A percentile compares a stretch with the other conserved stretches of the same genome.
phyloP scores from a whole-genome alignment of 352 stramenopile genomes.

The Phytophthora quininea region DNA sequence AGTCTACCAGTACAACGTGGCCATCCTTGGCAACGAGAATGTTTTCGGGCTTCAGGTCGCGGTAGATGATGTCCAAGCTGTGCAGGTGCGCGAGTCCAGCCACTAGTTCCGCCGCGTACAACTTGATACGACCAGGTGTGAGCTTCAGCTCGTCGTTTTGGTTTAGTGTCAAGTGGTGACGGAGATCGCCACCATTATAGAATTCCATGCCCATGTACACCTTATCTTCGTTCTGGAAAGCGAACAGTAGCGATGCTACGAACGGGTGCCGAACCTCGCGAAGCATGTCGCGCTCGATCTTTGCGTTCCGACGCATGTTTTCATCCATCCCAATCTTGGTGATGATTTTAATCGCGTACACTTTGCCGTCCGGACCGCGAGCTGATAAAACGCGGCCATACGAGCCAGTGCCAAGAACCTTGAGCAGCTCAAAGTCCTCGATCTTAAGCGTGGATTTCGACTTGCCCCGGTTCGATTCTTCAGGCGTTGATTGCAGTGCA shows the following conservation, averaged over 20 bases:
- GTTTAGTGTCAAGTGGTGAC: slow-evolving; percentile 80
- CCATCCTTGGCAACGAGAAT: slow-evolving; percentile 90
- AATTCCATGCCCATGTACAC: slow-evolving; percentile 99
- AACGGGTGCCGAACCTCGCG: slow-evolving; percentile 96
- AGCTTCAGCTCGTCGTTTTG: slow-evolving; percentile 69
- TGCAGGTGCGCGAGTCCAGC: slow-evolving; percentile 88
- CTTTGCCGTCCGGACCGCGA: slow-evolving; percentile 60
- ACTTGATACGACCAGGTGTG: slow-evolving; percentile 73
- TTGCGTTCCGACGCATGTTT: slow-evolving; percentile 77
- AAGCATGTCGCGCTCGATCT: slow-evolving; percentile 95
- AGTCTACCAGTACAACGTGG: slow-evolving; percentile 90
- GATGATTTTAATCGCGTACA: slow-evolving; percentile 91
- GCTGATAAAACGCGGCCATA: slow-evolving; percentile 87
- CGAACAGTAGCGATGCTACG: slow-evolving; percentile 96
- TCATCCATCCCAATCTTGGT: slow-evolving; percentile 91
- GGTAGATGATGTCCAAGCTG: slow-evolving; percentile 88
- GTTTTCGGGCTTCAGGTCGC: slow-evolving; percentile 93
- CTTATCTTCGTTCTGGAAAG: slow-evolving; percentile 98
- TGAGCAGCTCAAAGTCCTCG: slow-evolving; percentile 88
- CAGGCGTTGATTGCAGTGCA: slow-evolving; percentile 12
- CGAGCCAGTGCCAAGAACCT: slow-evolving; percentile 83
- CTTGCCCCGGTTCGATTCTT: slow-evolving; percentile 58
- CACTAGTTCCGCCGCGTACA: slow-evolving; percentile 88
- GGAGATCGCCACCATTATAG: slow-evolving; percentile 96
- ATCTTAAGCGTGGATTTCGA: slow-evolving; percentile 84